Evolutionary conservation across 306 rosid species (phyloP).

Genomic region (Vachellia collinsii): DNA sequence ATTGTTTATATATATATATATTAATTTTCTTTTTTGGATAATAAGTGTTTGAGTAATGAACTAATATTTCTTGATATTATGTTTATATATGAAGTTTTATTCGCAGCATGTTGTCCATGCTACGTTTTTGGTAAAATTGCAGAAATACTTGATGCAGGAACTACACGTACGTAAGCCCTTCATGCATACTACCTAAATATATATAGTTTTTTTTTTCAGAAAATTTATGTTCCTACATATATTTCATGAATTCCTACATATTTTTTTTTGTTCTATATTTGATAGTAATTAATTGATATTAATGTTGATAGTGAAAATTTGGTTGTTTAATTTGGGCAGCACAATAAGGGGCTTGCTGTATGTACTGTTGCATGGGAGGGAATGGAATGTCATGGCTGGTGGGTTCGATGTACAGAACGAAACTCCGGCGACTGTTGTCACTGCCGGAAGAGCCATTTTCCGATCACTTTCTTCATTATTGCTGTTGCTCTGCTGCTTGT

Average conservation of each 20-base stretch:
- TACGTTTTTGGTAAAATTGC: slow-evolving; percentile 35
- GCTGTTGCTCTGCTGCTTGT: slow-evolving; percentile 30
- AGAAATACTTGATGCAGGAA: slow-evolving; percentile 40
- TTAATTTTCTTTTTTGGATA: not conserved
- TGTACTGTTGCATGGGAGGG: not conserved
- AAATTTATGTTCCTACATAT: no score
- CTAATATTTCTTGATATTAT: not conserved
- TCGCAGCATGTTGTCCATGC: slow-evolving; percentile 41
- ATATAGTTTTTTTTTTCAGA: no score
- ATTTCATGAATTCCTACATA: no score
- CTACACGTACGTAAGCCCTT: slow-evolving; percentile 30
- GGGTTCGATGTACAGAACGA: slow-evolving; percentile 33
- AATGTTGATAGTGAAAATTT: not conserved
- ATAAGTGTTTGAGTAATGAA: not conserved
- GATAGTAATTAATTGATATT: not conserved
- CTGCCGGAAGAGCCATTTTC: slow-evolving; percentile 40
- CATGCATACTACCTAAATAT: no score
- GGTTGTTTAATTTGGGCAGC: slow-evolving; percentile 21
- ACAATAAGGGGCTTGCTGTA: slow-evolving; percentile 4
- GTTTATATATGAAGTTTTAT: slow-evolving; percentile 9
- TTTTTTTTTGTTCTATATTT: not conserved
- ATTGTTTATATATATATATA: not conserved
- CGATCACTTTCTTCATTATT: slow-evolving; percentile 28
- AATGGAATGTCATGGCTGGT: not conserved
- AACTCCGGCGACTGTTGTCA: slow-evolving; percentile 35